Conservation (phyloP, 257 asterid species). For the Datura wrightii region DNA sequence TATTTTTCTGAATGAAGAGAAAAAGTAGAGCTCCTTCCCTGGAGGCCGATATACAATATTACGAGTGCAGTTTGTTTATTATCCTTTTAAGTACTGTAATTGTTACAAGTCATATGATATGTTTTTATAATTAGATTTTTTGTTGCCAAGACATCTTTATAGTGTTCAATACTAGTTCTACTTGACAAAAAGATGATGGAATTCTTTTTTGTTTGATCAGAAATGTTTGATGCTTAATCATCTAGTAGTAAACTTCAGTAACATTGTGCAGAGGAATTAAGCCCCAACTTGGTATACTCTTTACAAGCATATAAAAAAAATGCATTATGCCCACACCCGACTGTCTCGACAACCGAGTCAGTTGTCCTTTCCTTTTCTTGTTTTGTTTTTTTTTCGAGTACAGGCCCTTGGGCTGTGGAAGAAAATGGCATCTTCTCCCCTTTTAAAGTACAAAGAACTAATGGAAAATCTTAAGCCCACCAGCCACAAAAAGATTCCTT, state of each 20-base stretch:
- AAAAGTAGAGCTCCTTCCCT: not conserved
- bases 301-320: conserved; percentile 34
- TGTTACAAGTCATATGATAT: not conserved
- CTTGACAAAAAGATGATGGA: not conserved
- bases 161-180: conserved; percentile 11
- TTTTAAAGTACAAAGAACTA: not conserved
- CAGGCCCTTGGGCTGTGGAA: not conserved
- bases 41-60: not conserved
- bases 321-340: conserved; percentile 34
- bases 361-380: not conserved
- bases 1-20: not conserved
- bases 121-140: not conserved
- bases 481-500: conserved; percentile 16
- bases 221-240: conserved; percentile 32
- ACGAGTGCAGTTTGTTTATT: not conserved
- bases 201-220: not conserved
- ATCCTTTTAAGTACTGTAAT: not conserved
- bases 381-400: not conserved
- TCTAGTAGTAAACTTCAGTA: conserved; percentile 6
- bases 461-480: conserved; percentile 19
- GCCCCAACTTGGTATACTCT: conserved; percentile 34
- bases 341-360: conserved; percentile 37
- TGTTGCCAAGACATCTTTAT: not conserved
- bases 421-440: not conserved
- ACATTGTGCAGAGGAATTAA: not conserved